Evolutionary conservation across 805 yeast species (phyloP), one percentile per base, ranked within the genome.

Genomic region (Kockiozyma suomiensis): DNA sequence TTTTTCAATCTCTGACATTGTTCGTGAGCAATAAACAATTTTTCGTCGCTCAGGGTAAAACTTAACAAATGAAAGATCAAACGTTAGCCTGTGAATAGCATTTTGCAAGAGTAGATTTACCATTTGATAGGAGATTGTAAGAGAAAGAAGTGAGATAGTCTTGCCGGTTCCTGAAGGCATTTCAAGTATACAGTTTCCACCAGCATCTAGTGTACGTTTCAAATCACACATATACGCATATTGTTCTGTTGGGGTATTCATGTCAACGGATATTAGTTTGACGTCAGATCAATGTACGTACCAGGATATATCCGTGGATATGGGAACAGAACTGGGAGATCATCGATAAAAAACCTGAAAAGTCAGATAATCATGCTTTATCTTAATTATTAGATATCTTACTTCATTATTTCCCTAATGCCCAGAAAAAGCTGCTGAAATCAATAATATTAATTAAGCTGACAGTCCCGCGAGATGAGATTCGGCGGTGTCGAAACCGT

Each of bases 101-200:
- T n/a, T n/a, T n/a, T n/a, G n/a, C n/a, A n/a, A 12, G 23, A 2
- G 28, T 7, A 23, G 6, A 38, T 58, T 26, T 38, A 65, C 68
- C 89, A 90, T 85, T 73, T 94, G 99, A 74, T 94, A 94, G 13
- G 99, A 97, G 48, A 94, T 90, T 0, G 98, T 90, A 47, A 94
- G 76, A 0, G 98, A 90, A 32, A 94, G 78, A 72, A 94, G 79
- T 0, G 98, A 91, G 2, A 94, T 88, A 40, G 99, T 94, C 73
- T 94, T 94, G 45, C 99, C 99, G 2, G 99, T 94, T 3, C 99
- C 99, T 4, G 99, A 94, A 67, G 99, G 99, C 99, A 94, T 94
- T 76, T 94, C 99, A 70, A 94, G 75, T 56, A 94, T 91, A 75
- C 97, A 88, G 72, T 92, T 92, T 12, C 99, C 99, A 1, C 97